A percentile compares a stretch with the other conserved stretches of the same genome.
Conservation (phyloP, 192 early-diverging fungal genomes). For the Rhizoclosmatium globosum region DNA sequence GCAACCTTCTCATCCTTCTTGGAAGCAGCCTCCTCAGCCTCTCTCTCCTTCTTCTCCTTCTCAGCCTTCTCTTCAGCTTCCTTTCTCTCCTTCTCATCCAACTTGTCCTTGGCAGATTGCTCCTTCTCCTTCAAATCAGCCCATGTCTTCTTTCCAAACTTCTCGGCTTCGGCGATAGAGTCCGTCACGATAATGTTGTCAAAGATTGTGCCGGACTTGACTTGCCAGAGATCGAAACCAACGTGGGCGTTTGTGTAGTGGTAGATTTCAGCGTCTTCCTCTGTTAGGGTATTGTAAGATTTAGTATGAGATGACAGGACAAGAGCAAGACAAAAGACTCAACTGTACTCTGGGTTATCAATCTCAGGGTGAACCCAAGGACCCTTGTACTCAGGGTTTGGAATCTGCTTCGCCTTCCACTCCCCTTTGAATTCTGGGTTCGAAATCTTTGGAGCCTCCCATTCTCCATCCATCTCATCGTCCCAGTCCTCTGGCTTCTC, state of each 20-base stretch:
- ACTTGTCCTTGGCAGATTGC: slow-evolving; percentile 44
- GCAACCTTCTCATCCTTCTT: slow-evolving; percentile 16
- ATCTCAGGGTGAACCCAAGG: slow-evolving; percentile 58
- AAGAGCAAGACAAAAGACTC: no score
- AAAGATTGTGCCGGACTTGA: slow-evolving; percentile 58
- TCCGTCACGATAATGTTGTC: slow-evolving; percentile 65
- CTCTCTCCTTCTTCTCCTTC: slow-evolving; percentile 32
- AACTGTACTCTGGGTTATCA: slow-evolving; percentile 51
- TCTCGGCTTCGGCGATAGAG: slow-evolving; percentile 55
- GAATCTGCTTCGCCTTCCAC: slow-evolving; percentile 45
- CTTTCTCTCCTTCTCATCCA: slow-evolving; percentile 40
- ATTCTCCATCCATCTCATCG: slow-evolving; percentile 62
- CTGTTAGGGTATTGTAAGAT: slow-evolving; percentile 2
- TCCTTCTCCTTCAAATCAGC: slow-evolving; percentile 34
- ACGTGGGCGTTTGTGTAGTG: slow-evolving; percentile 44
- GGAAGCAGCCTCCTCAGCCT: slow-evolving; percentile 27
- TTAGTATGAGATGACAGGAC: neutral
- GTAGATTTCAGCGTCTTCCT: slow-evolving; percentile 43
- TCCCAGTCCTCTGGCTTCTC: slow-evolving; percentile 90
- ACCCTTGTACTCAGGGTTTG: slow-evolving; percentile 60
- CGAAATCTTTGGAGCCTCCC: slow-evolving; percentile 52
- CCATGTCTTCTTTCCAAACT: slow-evolving; percentile 48
- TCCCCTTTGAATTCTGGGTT: slow-evolving; percentile 62
- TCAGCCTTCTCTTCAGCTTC: slow-evolving; percentile 10
- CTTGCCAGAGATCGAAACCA: slow-evolving; percentile 66